A percentile compares a stretch with the other conserved stretches of the same genome.
phyloP scores from a whole-genome alignment of 345 rosid species.

The Conringia planisiliqua region DNA sequence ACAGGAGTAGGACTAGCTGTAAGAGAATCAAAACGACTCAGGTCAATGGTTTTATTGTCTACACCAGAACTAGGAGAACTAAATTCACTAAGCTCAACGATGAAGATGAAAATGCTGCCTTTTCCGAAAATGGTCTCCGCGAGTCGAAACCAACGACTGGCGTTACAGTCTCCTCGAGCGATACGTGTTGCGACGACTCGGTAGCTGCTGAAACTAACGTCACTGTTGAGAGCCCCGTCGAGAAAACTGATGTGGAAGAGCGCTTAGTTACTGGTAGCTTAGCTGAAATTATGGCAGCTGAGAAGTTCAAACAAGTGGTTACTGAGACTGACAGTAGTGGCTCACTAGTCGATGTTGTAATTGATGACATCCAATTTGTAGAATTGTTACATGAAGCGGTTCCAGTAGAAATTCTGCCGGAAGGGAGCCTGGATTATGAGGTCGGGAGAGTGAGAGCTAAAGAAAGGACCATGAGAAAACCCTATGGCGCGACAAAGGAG shows the following conservation, averaged over 20 bases:
- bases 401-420: slow-evolving; percentile 24
- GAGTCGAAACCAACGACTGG: slow-evolving; percentile 10
- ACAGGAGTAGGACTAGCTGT: slow-evolving; percentile 38
- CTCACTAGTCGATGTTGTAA: slow-evolving; percentile 34
- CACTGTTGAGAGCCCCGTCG: not conserved
- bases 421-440: slow-evolving; percentile 29
- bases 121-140: slow-evolving; percentile 11
- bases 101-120: slow-evolving; percentile 24
- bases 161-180: slow-evolving; percentile 8
- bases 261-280: slow-evolving; percentile 3
- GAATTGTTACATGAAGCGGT: slow-evolving; percentile 34
- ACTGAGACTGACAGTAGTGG: slow-evolving; percentile 28
- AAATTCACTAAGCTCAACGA: slow-evolving; percentile 23
- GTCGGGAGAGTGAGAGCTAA: not conserved
- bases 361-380: slow-evolving; percentile 33
- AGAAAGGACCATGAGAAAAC: not conserved
- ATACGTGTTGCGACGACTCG: not conserved
- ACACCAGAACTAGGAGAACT: slow-evolving; percentile 55
- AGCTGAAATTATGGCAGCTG: slow-evolving; percentile 20
- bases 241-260: slow-evolving; percentile 5
- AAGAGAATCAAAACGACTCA: slow-evolving; percentile 58
- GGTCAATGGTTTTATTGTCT: slow-evolving; percentile 73
- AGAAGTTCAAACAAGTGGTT: not conserved
- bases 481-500: slow-evolving; percentile 21
- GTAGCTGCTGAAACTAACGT: slow-evolving; percentile 7